Evolutionary conservation across 768 basidiomycete genomes (phyloP), one percentile per base, ranked within the genome.

Genomic region (Mycena capillaripes): DNA sequence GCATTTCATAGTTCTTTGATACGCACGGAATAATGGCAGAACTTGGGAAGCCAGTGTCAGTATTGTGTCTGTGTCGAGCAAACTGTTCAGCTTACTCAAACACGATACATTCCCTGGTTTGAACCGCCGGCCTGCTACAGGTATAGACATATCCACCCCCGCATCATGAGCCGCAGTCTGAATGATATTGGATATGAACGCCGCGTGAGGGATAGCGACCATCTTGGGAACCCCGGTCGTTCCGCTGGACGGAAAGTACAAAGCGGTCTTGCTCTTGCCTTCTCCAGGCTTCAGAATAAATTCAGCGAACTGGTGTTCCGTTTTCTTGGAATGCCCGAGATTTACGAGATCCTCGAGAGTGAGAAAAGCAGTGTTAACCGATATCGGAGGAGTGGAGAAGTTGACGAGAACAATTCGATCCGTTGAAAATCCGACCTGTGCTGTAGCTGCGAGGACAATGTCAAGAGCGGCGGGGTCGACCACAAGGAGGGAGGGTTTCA

Each of bases 211-310:
- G 17, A 65, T 46, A 8, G 57, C 36, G 61, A 75, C 25, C 48
- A 85, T 83, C 82, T 89, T 88, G 0, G 89, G 88, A 61, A 77
- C 80, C 0, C 89, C 88, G 2, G 88, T 89, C 1, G 89, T 89
- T 46, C 88, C 89, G 23, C 87, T 88, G 0, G 88, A 89, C 69
- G 88, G 88, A 72, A 81, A 84, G n/a, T 86, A 77, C 59, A 89
- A 81, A 2, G 88, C 89, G 29, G 87, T 69, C 77, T 87, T 89
- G 19, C 79, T 84, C 77, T 82, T 89, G 17, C 80, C 88, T 76
- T 89, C 88, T 2, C 85, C 86, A 0, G 83, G 82, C 19, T 63
- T 75, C 32, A 89, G 77, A 11, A 72, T 78, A 29, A 82, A 80
- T 73, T 89, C 89, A 5, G 73, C 77, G 61, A 83, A 89, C 19